A percentile compares a stretch with the other conserved stretches of the same genome.
phyloP scores from a whole-genome alignment of 164 flowering plant species.

The Sedum album region DNA sequence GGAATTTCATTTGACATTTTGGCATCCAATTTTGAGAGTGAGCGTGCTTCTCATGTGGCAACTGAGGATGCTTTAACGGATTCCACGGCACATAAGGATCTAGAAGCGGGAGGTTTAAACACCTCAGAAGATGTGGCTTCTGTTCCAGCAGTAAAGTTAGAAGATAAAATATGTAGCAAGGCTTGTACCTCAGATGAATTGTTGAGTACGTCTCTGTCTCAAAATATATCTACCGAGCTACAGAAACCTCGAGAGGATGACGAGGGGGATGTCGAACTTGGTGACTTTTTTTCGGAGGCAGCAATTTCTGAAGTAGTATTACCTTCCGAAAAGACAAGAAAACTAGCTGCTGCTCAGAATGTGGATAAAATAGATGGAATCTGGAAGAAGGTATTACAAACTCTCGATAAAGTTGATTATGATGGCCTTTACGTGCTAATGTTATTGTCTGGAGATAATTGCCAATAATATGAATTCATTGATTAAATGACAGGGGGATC shows the following conservation, averaged over 20 bases:
- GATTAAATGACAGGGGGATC: conserved; percentile 58
- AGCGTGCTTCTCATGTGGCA: conserved; percentile 17
- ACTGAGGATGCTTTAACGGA: conserved; percentile 14
- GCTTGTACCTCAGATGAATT: conserved; percentile 15
- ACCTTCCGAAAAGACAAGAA: conserved; percentile 42
- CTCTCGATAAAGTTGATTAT: not conserved
- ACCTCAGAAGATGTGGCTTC: conserved; percentile 14
- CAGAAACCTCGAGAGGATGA: conserved; percentile 26
- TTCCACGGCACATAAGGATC: conserved; percentile 16
- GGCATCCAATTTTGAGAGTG: conserved; percentile 28
- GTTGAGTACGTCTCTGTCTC: conserved; percentile 13
- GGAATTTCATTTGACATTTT: conserved; percentile 62
- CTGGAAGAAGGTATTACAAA: conserved; percentile 67
- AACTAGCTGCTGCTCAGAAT: conserved; percentile 30
- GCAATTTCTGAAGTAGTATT: conserved; percentile 21
- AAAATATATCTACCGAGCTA: conserved; percentile 17
- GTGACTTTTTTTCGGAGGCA: conserved; percentile 58
- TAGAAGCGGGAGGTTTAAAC: conserved; percentile 13
- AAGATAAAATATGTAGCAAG: conserved; percentile 18
- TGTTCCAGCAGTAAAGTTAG: conserved; percentile 14
- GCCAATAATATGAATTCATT: conserved; percentile 2
- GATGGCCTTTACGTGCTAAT: conserved; percentile 3
- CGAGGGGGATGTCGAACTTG: conserved; percentile 52
- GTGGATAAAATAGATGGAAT: conserved; percentile 59
- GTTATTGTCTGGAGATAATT: not conserved